Percentiles rank a stretch among this genome's conserved stretches.
Evolutionary conservation across 139 green algal genomes (phyloP).

Genomic region (Closterium sp.): DNA sequence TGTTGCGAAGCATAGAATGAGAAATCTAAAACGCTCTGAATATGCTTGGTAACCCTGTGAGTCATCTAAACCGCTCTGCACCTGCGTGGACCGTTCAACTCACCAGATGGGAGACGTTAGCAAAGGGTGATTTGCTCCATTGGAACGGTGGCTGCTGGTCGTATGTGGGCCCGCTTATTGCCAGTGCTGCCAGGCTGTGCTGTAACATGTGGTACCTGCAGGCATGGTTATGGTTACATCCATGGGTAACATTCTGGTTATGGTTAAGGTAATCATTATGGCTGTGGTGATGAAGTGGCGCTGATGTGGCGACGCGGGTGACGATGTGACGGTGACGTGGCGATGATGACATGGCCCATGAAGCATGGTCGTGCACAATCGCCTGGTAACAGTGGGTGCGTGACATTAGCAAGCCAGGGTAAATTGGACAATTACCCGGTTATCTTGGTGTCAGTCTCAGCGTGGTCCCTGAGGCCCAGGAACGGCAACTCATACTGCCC

Average conservation of each 20-base stretch:
- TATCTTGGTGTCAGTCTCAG: background rate
- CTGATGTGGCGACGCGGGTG: background rate
- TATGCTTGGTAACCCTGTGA: too few species aligned
- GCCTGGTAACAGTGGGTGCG: too few species aligned
- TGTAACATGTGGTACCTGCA: background rate
- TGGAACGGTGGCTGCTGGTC: conserved; percentile 18
- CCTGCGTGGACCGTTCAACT: background rate
- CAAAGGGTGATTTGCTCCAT: conserved; percentile 10
- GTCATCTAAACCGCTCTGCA: too few species aligned
- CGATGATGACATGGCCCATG: background rate
- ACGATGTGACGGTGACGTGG: background rate
- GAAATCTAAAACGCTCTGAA: too few species aligned
- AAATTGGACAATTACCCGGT: too few species aligned
- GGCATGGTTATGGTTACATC: too few species aligned
- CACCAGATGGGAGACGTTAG: conserved; percentile 3
- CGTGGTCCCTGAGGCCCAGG: conserved; percentile 1
- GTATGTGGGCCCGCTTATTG: conserved; percentile 7
- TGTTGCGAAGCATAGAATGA: too few species aligned
- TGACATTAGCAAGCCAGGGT: too few species aligned
- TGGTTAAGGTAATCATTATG: too few species aligned
- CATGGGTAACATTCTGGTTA: too few species aligned
- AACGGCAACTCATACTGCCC: background rate
- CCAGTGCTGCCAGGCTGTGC: background rate
- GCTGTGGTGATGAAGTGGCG: background rate
- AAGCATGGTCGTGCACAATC: too few species aligned